Base-by-base conservation (phyloP, 352 stramenopile species). In the Phytophthora fragariaefolia region DNA sequence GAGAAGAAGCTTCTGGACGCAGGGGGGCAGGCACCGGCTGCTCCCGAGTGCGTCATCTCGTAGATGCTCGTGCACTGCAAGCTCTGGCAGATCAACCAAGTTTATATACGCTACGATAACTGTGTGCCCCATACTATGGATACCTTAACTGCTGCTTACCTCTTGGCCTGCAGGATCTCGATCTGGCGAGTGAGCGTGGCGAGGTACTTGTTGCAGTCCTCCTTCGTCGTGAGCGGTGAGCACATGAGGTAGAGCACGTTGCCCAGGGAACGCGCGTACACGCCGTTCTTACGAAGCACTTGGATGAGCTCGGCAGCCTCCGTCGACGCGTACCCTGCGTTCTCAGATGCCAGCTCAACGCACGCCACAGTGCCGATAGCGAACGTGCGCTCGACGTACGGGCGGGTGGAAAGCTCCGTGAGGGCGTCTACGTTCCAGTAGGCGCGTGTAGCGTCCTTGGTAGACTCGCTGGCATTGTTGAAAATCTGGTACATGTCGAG, bases 201-300 rank as follows among this genome's bases (percentile, higher is more conserved):
- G 18, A 94, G 77, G 52, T 91, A 89, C 45, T 79, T 79, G 56
- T 69, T 71, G 59, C 85, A 94, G 46, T 91, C 82, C 38, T 72
- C 67, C 38, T 77, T 71, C 4, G 84, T 86, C 23, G 84, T 94
- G 0, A 96, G 67, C 0, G 87, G 87, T 7, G 87, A 94, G 66
- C 83, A 92, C 85, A 96, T 96, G 58, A 96, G 71, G 69, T 96
- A 96, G 36, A 96, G 53, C 53, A 94, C 85, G 58, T 94, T 96
- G 26, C 87, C 87, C 0, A 96, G 74, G 12, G 87, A 79, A 36
- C 87, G 87, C 48, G 87, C 87, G 59, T 96, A 94, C 27, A 96
- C 76, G 49, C 83, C 77, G 52, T 91, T 77, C 43, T 76, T 58
- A 17, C 87, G 83, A 13, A 96, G 72, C 20, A 70, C 69, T 17